These are phyloP conservation scores for Amauroascus niger DNA, from an alignment of 2,329 filamentous ascomycete species.

Conservation along the genomic window DNA sequence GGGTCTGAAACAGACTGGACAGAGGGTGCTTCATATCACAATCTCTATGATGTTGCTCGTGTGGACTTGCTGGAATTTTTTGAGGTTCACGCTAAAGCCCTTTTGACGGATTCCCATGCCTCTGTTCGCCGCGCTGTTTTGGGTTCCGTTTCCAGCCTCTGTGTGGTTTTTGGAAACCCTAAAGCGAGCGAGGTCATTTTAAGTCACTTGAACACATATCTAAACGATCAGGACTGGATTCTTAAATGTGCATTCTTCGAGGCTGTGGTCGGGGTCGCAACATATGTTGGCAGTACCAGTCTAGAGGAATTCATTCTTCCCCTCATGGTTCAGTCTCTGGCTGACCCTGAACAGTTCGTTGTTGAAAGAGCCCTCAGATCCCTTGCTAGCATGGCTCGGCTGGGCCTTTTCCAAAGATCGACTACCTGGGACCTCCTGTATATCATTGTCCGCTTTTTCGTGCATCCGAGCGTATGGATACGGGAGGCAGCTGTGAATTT, in stretches of 20 bases:
- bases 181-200: slow-evolving; percentile 92
- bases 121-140: slow-evolving; percentile 85
- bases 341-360: slow-evolving; percentile 87
- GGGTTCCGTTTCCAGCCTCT: slow-evolving; percentile 81
- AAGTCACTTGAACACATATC: slow-evolving; percentile 90
- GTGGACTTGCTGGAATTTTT: slow-evolving; percentile 73
- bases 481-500: slow-evolving; percentile 81
- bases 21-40: slow-evolving; percentile 62
- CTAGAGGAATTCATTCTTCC: slow-evolving; percentile 93
- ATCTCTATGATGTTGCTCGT: slow-evolving; percentile 78
- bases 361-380: slow-evolving; percentile 84
- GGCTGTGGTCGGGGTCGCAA: slow-evolving; percentile 82
- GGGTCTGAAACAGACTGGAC: slow-evolving; percentile 60
- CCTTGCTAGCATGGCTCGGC: slow-evolving; percentile 73
- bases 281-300: slow-evolving; percentile 78
- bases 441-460: slow-evolving; percentile 70
- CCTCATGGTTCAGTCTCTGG: slow-evolving; percentile 87
- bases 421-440: slow-evolving; percentile 84
- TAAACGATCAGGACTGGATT: slow-evolving; percentile 95
- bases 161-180: slow-evolving; percentile 87
- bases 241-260: slow-evolving; percentile 96
- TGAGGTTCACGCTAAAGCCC: slow-evolving; percentile 75
- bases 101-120: slow-evolving; percentile 77
- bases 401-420: slow-evolving; percentile 75
- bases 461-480: slow-evolving; percentile 94